Conservation (phyloP, 164 flowering plant genomes). For the Platanus orientalis region DNA sequence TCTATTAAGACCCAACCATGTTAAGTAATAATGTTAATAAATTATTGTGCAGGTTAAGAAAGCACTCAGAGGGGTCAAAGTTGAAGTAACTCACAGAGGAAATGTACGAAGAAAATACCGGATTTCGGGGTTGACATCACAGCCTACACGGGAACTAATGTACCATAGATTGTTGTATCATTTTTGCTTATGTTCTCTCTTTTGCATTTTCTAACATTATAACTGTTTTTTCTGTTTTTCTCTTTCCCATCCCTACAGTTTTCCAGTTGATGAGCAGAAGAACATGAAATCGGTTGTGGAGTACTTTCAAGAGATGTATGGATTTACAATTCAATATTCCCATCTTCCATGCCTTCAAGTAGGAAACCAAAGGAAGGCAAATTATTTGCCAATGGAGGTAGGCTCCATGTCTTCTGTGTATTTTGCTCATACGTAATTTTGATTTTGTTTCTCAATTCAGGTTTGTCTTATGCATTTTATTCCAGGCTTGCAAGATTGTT, state of each 20-base stretch:
- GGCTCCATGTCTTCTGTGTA: background rate
- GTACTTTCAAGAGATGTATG: conserved; percentile 71
- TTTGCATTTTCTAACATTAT: background rate
- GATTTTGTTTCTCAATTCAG: background rate
- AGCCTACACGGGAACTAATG: conserved; percentile 61
- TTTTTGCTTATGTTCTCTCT: background rate
- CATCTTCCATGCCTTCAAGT: conserved; percentile 71
- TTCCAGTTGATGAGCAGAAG: conserved; percentile 59
- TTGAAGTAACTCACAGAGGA: conserved; percentile 68
- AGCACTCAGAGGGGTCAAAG: conserved; percentile 67
- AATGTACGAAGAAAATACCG: conserved; percentile 58
- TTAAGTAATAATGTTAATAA: background rate
- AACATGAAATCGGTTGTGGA: conserved; percentile 70
- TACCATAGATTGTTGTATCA: conserved; percentile 12
- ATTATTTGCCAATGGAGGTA: conserved; percentile 78
- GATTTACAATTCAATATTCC: conserved; percentile 46
- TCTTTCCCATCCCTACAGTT: conserved; percentile 24
- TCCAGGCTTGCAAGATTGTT: conserved; percentile 49
- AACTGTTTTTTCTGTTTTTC: background rate
- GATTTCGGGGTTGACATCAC: conserved; percentile 60
- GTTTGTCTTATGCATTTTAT: background rate
- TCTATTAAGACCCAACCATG: background rate
- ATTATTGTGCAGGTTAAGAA: conserved; percentile 46
- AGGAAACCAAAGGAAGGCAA: conserved; percentile 58
- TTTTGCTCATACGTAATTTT: background rate